Evolutionary conservation across 2,329 filamentous ascomycete species (phyloP), one percentile per base, ranked within the genome.

Genomic region (Thielaviopsis populi): DNA sequence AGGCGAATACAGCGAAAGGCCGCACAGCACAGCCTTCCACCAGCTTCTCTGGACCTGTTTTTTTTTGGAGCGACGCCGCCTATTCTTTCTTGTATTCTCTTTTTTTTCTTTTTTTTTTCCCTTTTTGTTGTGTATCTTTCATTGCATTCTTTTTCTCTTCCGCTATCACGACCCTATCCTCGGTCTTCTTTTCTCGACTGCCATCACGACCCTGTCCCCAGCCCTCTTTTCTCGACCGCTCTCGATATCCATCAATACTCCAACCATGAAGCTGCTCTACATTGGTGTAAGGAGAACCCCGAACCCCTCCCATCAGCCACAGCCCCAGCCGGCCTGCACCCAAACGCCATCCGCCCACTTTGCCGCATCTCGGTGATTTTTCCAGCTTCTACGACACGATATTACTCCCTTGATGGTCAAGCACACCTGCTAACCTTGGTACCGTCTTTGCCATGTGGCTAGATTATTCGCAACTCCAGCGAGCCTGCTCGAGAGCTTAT

Each of bases 181-280:
- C 40, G 15, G 40, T 10, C 40, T 62, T 64, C 48, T 17, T 48
- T 11, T 59, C 37, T 33, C 50, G 8, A 63, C 19, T 22, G 11
- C 4, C n/a, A 19, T 30, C 17, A 13, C 62, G 27, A 42, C 37
- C 40, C 17, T 48, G 17, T 27, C 13, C 42, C 24, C 40, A 15
- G 40, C 15, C 40, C 59, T 64, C 48, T 17, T 48, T 11, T 59
- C 37, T 33, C 50, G 8, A 63, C 19, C 37, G 11, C 4, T 61
- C 42, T 46, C 46, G 24, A n/a, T 41, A 15, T 13, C 43, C 17
- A 48, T 53, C 37, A 13, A 66, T 53, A 27, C 59, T 19, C 22
- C 61, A 75, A 85, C 70, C 73, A 92, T 92, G 89, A 92, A 91
- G 83, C 78, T 94, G 74, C 81, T 88, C 75, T 94, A 94, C 76